Evolutionary conservation across 441 rosid genomes (phyloP), one percentile per base, ranked within the genome.

Genomic region (Oxalis stricta): DNA sequence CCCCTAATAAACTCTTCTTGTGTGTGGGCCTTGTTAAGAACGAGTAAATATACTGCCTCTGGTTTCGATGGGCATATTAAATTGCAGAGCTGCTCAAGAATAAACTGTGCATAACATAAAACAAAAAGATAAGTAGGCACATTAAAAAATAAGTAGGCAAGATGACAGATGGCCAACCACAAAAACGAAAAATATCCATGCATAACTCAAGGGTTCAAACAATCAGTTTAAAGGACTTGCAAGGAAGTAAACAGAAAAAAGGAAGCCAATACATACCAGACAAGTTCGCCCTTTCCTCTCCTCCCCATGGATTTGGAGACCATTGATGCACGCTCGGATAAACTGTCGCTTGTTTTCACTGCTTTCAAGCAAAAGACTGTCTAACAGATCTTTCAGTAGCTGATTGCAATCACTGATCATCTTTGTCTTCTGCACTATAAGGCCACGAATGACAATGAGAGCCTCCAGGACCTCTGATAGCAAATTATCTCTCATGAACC

Each of bases 1-100:
- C 99, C 99, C 76, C 99, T 70, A 40, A 91, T 94, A 55, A 84
- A 94, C 68, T 94, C 99, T 59, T 94, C 99, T 59, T 94, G 99
- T 7, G 99, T 94, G 68, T 94, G 99, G 11, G 94, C 91, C 66
- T 94, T 94, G 71, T 84, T 94, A 41, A 94, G 68, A 63, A 94
- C 75, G 81, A 94, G 70, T 55, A 75, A 56, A 75, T 86, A 76
- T 20, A 82, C 81, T 39, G 93, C 71, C 66, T 91, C 97, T 20
- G 96, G 91, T 59, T 94, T 94, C 50, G 98, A 82, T 38, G 99
- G 99, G 60, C 99, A 91, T 65, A 94, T 94, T 82, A 94, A 69
- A 71, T 89, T 91, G 78, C 99, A 91, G 39, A 94, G 97, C 72
- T 91, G 97, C 82, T 94, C 99, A 42, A 91, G 76, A 59, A 94